These are phyloP conservation scores for Gynandropsis gynandra DNA, from an alignment of 345 rosid species.

Conservation along the genomic window DNA sequence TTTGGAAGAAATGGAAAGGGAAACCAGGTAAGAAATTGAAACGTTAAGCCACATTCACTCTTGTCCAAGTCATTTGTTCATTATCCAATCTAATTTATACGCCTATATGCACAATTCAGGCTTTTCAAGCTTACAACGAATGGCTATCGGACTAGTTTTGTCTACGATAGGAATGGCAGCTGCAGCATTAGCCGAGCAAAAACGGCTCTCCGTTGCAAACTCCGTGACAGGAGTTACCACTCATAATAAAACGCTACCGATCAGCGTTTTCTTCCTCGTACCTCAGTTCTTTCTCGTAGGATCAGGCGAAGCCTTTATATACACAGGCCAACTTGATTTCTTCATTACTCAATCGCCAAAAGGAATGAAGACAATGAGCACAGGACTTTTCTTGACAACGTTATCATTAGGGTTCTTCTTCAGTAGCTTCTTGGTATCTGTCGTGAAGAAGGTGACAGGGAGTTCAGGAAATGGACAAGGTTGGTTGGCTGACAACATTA, in stretches of 20 bases:
- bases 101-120: slow-evolving; percentile 26
- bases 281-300: slow-evolving; percentile 67
- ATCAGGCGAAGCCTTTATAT: slow-evolving; percentile 56
- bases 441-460: slow-evolving; percentile 35
- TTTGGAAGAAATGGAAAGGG: slow-evolving; percentile 46
- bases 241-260: slow-evolving; percentile 25
- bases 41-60: too few relatives aligned
- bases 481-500: slow-evolving; percentile 47
- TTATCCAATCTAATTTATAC: background rate
- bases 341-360: slow-evolving; percentile 62
- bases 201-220: slow-evolving; percentile 33
- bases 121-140: slow-evolving; percentile 49
- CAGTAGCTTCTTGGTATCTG: slow-evolving; percentile 48
- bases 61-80: too few relatives aligned
- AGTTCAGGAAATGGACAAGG: slow-evolving; percentile 22
- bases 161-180: slow-evolving; percentile 52
- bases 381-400: slow-evolving; percentile 56
- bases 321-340: slow-evolving; percentile 69
- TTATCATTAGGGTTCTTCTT: slow-evolving; percentile 57
- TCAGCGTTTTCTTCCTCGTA: slow-evolving; percentile 44
- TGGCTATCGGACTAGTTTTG: slow-evolving; percentile 52
- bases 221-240: slow-evolving; percentile 16
- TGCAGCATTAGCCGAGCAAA: slow-evolving; percentile 44
- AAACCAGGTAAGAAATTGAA: slow-evolving; percentile 39
- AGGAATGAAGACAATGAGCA: slow-evolving; percentile 70